phyloP scores from a whole-genome alignment of 331 rosid species.

The Saraca asoca region DNA sequence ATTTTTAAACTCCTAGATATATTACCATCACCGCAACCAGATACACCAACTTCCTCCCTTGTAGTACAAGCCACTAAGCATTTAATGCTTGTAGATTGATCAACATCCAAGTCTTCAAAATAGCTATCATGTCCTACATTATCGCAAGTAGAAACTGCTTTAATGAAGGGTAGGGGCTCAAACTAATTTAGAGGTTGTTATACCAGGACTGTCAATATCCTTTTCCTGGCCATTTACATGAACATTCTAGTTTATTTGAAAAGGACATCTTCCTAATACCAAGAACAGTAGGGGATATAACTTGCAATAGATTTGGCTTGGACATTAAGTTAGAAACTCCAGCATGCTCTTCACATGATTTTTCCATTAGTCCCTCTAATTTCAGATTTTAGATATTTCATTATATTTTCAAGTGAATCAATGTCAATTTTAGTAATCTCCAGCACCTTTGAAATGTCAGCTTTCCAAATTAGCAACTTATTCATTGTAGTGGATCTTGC shows the following conservation, averaged over 20 bases:
- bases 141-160: conserved; percentile 47
- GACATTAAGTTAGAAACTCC: conserved; percentile 39
- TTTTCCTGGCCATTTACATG: conserved; percentile 54
- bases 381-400: conserved; percentile 59
- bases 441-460: conserved; percentile 74
- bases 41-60: conserved; percentile 36
- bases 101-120: conserved; percentile 40
- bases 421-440: conserved; percentile 80
- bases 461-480: conserved; percentile 78
- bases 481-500: conserved; percentile 61
- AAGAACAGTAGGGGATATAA: conserved; percentile 49
- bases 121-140: conserved; percentile 32
- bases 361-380: conserved; percentile 44
- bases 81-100: conserved; percentile 34
- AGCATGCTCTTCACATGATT: conserved; percentile 45
- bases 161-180: conserved; percentile 51
- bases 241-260: conserved; percentile 41
- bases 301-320: conserved; percentile 50
- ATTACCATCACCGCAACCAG: conserved; percentile 43
- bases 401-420: conserved; percentile 82
- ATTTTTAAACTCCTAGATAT: conserved; percentile 34
- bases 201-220: conserved; percentile 90
- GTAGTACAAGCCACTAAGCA: conserved; percentile 40
- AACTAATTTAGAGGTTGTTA: conserved; percentile 81
- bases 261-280: conserved; percentile 45